These are phyloP conservation scores for Kurtzmaniella quercitrusa DNA, from an alignment of 1,139 yeast genomes.

Conservation along the genomic window DNA sequence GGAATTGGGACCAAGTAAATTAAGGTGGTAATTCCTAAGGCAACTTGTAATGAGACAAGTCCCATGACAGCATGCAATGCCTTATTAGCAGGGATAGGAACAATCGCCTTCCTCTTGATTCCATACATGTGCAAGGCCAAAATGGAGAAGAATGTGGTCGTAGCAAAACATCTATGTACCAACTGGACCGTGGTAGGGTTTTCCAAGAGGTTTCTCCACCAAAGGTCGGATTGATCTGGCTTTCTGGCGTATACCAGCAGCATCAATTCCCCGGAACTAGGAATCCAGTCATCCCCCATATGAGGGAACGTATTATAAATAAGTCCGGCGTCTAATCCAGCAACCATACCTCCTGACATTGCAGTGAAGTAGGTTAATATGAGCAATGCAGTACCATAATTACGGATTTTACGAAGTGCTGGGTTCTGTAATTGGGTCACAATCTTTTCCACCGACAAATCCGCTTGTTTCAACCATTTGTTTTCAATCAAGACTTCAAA, in stretches of 20 bases:
- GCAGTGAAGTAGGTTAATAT: slow-evolving; percentile 80
- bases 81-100: slow-evolving; percentile 54
- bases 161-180: slow-evolving; percentile 83
- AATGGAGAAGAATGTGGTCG: slow-evolving; percentile 70
- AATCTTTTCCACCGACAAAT: slow-evolving; percentile 43
- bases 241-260: slow-evolving; percentile 69
- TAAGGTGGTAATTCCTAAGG: slow-evolving; percentile 81
- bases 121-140: slow-evolving; percentile 64
- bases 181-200: slow-evolving; percentile 96
- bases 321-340: slow-evolving; percentile 96
- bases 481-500: slow-evolving; percentile 77
- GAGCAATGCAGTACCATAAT: slow-evolving; percentile 51
- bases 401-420: slow-evolving; percentile 52
- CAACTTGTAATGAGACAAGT: slow-evolving; percentile 73
- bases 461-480: slow-evolving; percentile 41
- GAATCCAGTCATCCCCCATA: slow-evolving; percentile 83
- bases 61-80: slow-evolving; percentile 74
- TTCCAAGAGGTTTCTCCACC: slow-evolving; percentile 92
- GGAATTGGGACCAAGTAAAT: slow-evolving; percentile 89
- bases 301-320: slow-evolving; percentile 95
- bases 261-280: slow-evolving; percentile 69
- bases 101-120: slow-evolving; percentile 47
- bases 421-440: slow-evolving; percentile 52
- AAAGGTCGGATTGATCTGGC: slow-evolving; percentile 64
- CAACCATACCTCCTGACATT: slow-evolving; percentile 96